Conservation (phyloP, 805 yeast species). For the Kodamaea jinghongensis region DNA sequence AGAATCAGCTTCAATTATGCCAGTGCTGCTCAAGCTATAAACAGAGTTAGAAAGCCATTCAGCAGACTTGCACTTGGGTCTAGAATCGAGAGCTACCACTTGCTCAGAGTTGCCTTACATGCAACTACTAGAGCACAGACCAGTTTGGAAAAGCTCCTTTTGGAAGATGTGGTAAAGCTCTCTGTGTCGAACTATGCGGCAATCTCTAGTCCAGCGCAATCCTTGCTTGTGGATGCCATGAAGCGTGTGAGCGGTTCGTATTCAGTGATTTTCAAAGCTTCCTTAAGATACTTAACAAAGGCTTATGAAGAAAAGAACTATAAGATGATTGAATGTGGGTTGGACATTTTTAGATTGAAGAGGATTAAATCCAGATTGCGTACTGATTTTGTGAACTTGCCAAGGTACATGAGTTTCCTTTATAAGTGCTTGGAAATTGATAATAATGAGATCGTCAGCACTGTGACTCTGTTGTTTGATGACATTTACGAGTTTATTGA, state of each 20-base stretch:
- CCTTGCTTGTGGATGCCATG: slow-evolving; percentile 63
- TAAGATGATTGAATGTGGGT: slow-evolving; percentile 53
- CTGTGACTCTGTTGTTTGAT: slow-evolving; percentile 53
- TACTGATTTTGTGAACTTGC: slow-evolving; percentile 54
- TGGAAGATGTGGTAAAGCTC: slow-evolving; percentile 62
- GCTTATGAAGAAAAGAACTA: slow-evolving; percentile 41
- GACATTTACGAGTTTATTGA: slow-evolving; percentile 26
- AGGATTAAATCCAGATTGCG: slow-evolving; percentile 58
- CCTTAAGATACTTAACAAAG: slow-evolving; percentile 48
- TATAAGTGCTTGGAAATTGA: slow-evolving; percentile 56
- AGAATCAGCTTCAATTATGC: slow-evolving; percentile 54
- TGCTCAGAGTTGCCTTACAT: slow-evolving; percentile 67
- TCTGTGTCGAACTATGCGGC: slow-evolving; percentile 70
- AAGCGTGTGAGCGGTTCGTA: slow-evolving; percentile 69
- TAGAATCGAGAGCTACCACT: slow-evolving; percentile 69
- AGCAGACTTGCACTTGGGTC: slow-evolving; percentile 80
- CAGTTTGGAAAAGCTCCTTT: slow-evolving; percentile 55
- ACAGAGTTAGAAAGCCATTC: slow-evolving; percentile 62
- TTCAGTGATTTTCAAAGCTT: slow-evolving; percentile 46
- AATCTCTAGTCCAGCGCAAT: slow-evolving; percentile 68
- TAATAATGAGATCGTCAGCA: slow-evolving; percentile 49
- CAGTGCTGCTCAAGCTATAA: slow-evolving; percentile 58
- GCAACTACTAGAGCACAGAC: slow-evolving; percentile 73
- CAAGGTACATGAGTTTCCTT: slow-evolving; percentile 46
- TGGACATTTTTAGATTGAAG: slow-evolving; percentile 54